These are phyloP conservation scores for Toxicodendron radicans DNA, from an alignment of 345 rosid species.

Conservation along the genomic window DNA sequence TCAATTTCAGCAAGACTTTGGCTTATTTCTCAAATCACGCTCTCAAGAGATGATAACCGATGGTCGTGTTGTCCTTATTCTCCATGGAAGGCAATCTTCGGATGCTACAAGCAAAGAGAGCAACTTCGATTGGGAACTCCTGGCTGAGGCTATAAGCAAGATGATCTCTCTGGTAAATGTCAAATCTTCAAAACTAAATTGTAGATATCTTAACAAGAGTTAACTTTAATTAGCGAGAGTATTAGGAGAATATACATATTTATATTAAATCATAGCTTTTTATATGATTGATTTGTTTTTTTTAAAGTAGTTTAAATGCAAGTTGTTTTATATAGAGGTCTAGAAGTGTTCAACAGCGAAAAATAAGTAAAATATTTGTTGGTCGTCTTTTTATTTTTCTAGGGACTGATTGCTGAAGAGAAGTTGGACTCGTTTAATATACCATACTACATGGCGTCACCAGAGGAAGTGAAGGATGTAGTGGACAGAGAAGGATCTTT, in stretches of 20 bases:
- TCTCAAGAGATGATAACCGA: conserved; percentile 19
- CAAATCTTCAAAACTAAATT: neutral
- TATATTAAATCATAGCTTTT: too few relatives aligned
- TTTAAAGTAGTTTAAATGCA: too few relatives aligned
- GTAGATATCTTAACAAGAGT: too few relatives aligned
- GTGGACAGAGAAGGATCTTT: conserved; percentile 16
- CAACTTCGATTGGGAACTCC: conserved; percentile 7
- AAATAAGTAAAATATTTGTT: too few relatives aligned
- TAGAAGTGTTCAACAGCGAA: too few relatives aligned
- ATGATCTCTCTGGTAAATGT: conserved; percentile 22
- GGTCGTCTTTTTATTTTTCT: too few relatives aligned
- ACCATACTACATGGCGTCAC: conserved; percentile 21
- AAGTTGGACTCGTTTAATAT: conserved; percentile 24
- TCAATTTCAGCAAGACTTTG: conserved; percentile 27
- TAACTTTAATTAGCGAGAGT: too few relatives aligned
- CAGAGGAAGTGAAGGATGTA: conserved; percentile 16
- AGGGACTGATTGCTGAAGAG: conserved; percentile 25
- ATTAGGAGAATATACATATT: too few relatives aligned
- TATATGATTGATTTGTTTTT: too few relatives aligned
- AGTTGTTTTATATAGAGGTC: too few relatives aligned
- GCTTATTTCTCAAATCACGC: conserved; percentile 22
- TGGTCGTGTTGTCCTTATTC: conserved; percentile 21
- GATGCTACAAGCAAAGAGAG: conserved; percentile 5
- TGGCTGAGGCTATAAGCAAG: conserved; percentile 14
- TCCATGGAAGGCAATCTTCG: conserved; percentile 11